These are phyloP conservation scores for Sclerotinia borealis DNA, from an alignment of 2,329 filamentous ascomycete genomes.

Conservation along the genomic window DNA sequence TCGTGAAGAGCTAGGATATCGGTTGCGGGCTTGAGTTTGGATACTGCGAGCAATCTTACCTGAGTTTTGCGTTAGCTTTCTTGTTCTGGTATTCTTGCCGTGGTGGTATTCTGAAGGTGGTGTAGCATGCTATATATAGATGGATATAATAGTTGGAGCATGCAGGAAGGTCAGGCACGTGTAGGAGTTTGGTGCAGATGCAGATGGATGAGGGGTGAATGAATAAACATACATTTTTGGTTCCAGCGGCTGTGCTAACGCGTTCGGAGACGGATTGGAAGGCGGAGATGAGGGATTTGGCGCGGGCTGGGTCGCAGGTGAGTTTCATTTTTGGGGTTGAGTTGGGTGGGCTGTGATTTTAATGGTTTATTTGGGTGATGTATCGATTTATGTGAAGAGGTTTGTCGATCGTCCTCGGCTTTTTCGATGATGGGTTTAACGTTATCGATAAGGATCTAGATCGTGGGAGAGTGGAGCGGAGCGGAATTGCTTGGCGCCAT, in stretches of 20 bases:
- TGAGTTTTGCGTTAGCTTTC: slow-evolving; percentile 33
- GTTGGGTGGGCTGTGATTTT: background rate
- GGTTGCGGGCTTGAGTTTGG: slow-evolving; percentile 88
- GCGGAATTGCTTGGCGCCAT: background rate
- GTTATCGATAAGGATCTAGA: slow-evolving; percentile 3
- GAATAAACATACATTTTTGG: slow-evolving; percentile 45
- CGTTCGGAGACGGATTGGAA: slow-evolving; percentile 54
- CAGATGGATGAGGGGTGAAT: slow-evolving; percentile 1
- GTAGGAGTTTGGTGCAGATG: background rate
- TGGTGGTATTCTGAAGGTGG: too few species aligned
- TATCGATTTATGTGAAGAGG: background rate
- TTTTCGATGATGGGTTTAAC: background rate
- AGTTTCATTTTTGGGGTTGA: slow-evolving; percentile 42
- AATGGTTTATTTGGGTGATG: background rate
- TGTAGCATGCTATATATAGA: background rate
- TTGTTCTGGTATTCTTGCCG: too few species aligned
- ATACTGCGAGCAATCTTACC: slow-evolving; percentile 88
- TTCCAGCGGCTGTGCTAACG: slow-evolving; percentile 47
- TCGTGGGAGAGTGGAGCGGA: background rate
- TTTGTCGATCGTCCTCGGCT: background rate
- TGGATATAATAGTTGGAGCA: background rate
- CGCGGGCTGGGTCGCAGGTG: slow-evolving; percentile 51
- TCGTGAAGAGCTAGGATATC: slow-evolving; percentile 82
- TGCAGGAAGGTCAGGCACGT: background rate
- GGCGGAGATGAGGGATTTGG: slow-evolving; percentile 56